A percentile compares a stretch with the other conserved stretches of the same genome.
phyloP scores from a whole-genome alignment of 1,284 basidiomycete species.

The Cryptococcus sp. region DNA sequence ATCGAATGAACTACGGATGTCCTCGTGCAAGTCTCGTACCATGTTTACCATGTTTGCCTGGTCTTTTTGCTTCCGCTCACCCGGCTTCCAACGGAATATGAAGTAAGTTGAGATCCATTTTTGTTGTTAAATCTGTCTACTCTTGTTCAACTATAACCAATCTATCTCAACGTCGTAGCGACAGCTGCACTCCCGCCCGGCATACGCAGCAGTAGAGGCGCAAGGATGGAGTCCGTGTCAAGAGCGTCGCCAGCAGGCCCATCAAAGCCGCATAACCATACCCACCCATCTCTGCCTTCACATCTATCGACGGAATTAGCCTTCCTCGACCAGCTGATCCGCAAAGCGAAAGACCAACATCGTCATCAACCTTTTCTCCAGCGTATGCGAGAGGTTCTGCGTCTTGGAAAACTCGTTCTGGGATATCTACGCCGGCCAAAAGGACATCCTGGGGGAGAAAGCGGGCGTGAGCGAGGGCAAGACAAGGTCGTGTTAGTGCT shows the following conservation, averaged over 20 bases:
- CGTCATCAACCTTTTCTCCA: conserved; percentile 32
- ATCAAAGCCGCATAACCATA: not conserved
- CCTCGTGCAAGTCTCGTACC: no score
- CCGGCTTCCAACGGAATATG: no score
- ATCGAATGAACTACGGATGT: no score
- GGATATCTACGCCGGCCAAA: not conserved
- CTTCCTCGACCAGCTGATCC: conserved; percentile 22
- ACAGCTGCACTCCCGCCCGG: no score
- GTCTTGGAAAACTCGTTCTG: conserved; percentile 15
- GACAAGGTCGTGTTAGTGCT: not conserved
- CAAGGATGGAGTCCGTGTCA: no score
- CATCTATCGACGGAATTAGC: conserved; percentile 33
- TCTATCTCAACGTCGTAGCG: no score
- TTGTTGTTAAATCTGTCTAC: no score
- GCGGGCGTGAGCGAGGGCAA: not conserved
- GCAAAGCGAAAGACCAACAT: conserved; percentile 32
- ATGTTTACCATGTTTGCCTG: no score
- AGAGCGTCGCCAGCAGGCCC: not conserved
- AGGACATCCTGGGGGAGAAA: not conserved
- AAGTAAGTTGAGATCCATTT: no score
- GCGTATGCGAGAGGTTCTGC: conserved; percentile 20
- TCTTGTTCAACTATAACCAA: no score
- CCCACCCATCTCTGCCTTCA: conserved; percentile 23
- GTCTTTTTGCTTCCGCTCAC: no score
- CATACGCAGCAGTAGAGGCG: no score